phyloP scores from a whole-genome alignment of 768 basidiomycete genomes.

The Trametopsis cervina region DNA sequence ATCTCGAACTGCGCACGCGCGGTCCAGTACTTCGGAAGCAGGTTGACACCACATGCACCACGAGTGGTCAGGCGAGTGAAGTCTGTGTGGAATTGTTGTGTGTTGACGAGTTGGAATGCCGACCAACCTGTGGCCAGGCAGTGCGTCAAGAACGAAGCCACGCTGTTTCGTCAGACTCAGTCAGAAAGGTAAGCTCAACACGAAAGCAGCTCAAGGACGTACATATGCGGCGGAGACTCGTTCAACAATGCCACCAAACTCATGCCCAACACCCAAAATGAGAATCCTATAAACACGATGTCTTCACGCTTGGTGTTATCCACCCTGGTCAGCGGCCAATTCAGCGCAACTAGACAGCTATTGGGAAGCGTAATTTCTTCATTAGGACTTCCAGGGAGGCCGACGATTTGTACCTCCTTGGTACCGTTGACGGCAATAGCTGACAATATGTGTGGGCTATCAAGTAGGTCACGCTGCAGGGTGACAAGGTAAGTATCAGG shows the following conservation, averaged over 20 bases:
- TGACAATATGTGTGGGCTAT: background rate
- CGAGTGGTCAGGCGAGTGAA: constrained; percentile 53
- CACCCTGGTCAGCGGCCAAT: constrained; percentile 59
- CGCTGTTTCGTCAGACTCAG: constrained; percentile 17
- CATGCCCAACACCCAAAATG: constrained; percentile 77
- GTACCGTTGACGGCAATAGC: constrained; percentile 8
- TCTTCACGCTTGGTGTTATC: constrained; percentile 73
- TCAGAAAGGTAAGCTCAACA: too few species aligned
- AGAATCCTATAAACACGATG: constrained; percentile 69
- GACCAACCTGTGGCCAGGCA: constrained; percentile 69
- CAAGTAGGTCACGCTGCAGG: background rate
- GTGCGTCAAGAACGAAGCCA: constrained; percentile 70
- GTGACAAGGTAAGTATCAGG: too few species aligned
- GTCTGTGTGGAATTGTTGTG: constrained; percentile 46
- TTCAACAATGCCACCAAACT: constrained; percentile 64
- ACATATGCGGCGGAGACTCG: constrained; percentile 77
- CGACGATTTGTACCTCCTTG: constrained; percentile 25
- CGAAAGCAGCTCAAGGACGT: constrained; percentile 3
- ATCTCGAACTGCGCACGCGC: constrained; percentile 55
- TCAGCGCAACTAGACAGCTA: constrained; percentile 53
- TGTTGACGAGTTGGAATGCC: constrained; percentile 56
- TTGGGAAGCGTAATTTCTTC: constrained; percentile 32
- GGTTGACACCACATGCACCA: constrained; percentile 53
- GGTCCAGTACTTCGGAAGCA: constrained; percentile 63
- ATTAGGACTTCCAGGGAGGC: constrained; percentile 22